phyloP scores from a whole-genome alignment of 140 eudicot genomes.

The Cichorium intybus region DNA sequence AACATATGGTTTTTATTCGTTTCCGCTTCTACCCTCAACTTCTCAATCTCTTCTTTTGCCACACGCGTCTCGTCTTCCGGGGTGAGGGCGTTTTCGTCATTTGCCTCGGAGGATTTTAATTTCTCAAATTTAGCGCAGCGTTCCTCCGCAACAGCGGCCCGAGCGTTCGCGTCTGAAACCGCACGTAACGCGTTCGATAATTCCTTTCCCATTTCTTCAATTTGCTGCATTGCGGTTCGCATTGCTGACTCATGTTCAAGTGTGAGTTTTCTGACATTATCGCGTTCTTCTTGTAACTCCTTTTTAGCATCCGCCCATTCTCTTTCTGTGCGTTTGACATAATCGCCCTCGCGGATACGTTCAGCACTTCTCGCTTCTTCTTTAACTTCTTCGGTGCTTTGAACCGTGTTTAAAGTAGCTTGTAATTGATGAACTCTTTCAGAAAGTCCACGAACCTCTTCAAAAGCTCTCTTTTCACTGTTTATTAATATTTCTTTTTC shows the following conservation, averaged over 20 bases:
- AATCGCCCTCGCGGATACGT: constrained; percentile 69
- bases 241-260: constrained; percentile 63
- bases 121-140: constrained; percentile 66
- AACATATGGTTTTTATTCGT: constrained; percentile 74
- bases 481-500: constrained; percentile 69
- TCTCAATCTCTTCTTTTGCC: constrained; percentile 68
- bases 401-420: constrained; percentile 80
- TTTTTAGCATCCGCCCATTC: constrained; percentile 99
- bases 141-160: constrained; percentile 88
- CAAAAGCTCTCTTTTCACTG: constrained; percentile 85
- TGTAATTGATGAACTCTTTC: constrained; percentile 78
- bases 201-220: constrained; percentile 77
- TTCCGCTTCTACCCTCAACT: constrained; percentile 54
- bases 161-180: constrained; percentile 69
- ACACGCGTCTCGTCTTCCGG: constrained; percentile 38
- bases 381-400: constrained; percentile 75
- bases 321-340: constrained; percentile 64
- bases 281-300: constrained; percentile 84
- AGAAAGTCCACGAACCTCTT: constrained; percentile 79
- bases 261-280: constrained; percentile 55
- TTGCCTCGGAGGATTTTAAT: constrained; percentile 29
- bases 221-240: constrained; percentile 61
- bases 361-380: constrained; percentile 86
- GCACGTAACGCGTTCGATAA: constrained; percentile 61
- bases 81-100: constrained; percentile 31